phyloP scores from a whole-genome alignment of 257 asterid genomes.

The Capsicum chinense region DNA sequence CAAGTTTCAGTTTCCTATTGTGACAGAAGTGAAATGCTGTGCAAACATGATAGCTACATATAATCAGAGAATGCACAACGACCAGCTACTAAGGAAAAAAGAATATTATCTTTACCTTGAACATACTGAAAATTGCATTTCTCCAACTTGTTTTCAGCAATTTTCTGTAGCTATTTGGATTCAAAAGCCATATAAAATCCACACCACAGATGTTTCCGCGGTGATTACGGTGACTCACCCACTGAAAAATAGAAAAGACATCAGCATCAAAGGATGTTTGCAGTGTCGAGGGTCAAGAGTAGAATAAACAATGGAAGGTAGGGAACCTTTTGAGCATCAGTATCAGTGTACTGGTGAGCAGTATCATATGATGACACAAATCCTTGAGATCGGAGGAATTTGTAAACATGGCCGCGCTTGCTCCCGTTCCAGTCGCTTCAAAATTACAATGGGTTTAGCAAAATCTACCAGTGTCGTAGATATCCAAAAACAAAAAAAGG shows the following conservation, averaged over 20 bases:
- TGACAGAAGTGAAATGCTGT: background rate
- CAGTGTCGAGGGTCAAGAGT: background rate
- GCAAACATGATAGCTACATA: slow-evolving; percentile 1
- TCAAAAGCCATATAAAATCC: slow-evolving; percentile 99
- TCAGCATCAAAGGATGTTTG: slow-evolving; percentile 34
- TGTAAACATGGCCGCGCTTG: slow-evolving; percentile 91
- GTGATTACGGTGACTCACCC: slow-evolving; percentile 99
- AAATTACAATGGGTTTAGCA: slow-evolving; percentile 35
- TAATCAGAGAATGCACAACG: background rate
- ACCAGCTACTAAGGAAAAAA: background rate
- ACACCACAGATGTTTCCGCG: slow-evolving; percentile 99
- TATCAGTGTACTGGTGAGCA: slow-evolving; percentile 96
- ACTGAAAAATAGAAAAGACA: slow-evolving; percentile 50
- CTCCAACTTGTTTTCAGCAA: slow-evolving; percentile 95
- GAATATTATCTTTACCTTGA: slow-evolving; percentile 61
- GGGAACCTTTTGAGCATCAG: slow-evolving; percentile 92
- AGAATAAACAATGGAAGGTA: slow-evolving; percentile 22
- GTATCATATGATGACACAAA: slow-evolving; percentile 94
- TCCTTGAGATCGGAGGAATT: slow-evolving; percentile 96
- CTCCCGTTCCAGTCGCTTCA: slow-evolving; percentile 97
- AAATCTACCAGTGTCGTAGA: background rate
- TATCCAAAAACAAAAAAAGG: background rate
- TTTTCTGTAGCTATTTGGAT: slow-evolving; percentile 85
- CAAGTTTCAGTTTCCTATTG: slow-evolving; percentile 17
- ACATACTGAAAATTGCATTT: slow-evolving; percentile 93